A percentile compares a stretch with the other conserved stretches of the same genome.
Evolutionary conservation across 140 eudicot species (phyloP).

Genomic region (Oenanthe javanica): DNA sequence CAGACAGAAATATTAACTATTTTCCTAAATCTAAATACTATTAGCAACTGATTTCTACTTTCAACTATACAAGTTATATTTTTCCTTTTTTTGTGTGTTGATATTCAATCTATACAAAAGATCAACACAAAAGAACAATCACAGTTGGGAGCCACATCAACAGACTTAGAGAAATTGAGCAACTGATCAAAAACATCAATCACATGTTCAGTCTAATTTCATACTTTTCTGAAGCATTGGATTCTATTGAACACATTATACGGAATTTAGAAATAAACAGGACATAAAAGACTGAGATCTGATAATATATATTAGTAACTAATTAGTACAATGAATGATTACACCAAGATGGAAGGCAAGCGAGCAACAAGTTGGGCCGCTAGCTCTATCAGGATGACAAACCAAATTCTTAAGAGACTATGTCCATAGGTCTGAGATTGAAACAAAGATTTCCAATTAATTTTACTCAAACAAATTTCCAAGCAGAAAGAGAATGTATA

Average conservation of each 20-base stretch:
- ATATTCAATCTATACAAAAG: neutral
- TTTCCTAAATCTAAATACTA: neutral
- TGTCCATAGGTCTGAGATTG: neutral
- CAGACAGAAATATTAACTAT: neutral
- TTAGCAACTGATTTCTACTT: neutral
- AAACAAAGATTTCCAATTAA: neutral
- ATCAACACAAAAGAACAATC: no score
- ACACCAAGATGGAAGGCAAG: neutral
- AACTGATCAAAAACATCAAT: neutral
- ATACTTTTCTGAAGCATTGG: neutral
- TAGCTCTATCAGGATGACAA: neutral
- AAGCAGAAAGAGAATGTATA: constrained; percentile 8
- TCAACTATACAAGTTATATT: neutral
- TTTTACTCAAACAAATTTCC: constrained; percentile 1
- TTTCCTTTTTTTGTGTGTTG: neutral
- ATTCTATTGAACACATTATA: neutral
- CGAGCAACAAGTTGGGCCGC: neutral
- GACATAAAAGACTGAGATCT: neutral
- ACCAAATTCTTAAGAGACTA: neutral
- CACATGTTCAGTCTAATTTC: neutral
- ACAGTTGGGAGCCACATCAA: neutral
- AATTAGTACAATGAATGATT: neutral
- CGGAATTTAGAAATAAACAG: neutral
- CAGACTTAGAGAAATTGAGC: neutral
- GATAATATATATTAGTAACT: neutral